Conservation (phyloP, 2,329 filamentous ascomycete genomes). For the Aschersonia sp. region DNA sequence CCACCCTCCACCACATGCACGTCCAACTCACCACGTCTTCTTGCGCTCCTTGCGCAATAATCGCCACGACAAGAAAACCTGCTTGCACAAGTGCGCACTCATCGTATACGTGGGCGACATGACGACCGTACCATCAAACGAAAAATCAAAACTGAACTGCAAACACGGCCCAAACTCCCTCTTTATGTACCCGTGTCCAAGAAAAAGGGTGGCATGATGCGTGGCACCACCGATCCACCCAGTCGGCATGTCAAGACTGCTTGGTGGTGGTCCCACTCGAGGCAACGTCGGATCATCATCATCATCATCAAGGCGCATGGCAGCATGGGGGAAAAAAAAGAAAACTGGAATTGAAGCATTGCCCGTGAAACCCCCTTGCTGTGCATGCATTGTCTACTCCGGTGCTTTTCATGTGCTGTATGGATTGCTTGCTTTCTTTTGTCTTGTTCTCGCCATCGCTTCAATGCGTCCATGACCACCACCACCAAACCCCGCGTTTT, state of each 20-base stretch:
- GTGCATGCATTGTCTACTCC: too few relatives aligned
- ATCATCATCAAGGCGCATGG: too few relatives aligned
- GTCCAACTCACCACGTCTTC: not conserved
- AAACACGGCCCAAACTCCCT: not conserved
- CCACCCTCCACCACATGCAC: not conserved
- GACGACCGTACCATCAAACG: not conserved
- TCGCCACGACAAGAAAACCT: slow-evolving; percentile 45
- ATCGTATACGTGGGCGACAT: slow-evolving; percentile 49
- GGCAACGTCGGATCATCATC: too few relatives aligned
- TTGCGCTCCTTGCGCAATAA: slow-evolving; percentile 20
- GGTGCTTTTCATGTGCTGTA: not conserved
- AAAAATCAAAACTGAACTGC: not conserved
- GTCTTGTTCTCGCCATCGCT: not conserved
- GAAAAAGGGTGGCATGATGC: not conserved
- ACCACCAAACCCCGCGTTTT: not conserved
- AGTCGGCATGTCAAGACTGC: too few relatives aligned
- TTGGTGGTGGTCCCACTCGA: not conserved
- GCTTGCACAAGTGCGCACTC: slow-evolving; percentile 45
- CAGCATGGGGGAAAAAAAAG: too few relatives aligned
- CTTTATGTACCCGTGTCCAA: not conserved
- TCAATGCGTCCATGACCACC: not conserved
- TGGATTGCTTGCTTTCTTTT: not conserved
- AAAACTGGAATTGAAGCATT: too few relatives aligned
- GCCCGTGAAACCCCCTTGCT: too few relatives aligned
- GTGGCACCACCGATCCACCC: not conserved